These are phyloP conservation scores for Kluyveromyces nonfermentans DNA, from an alignment of 805 yeast genomes.

Conservation along the genomic window DNA sequence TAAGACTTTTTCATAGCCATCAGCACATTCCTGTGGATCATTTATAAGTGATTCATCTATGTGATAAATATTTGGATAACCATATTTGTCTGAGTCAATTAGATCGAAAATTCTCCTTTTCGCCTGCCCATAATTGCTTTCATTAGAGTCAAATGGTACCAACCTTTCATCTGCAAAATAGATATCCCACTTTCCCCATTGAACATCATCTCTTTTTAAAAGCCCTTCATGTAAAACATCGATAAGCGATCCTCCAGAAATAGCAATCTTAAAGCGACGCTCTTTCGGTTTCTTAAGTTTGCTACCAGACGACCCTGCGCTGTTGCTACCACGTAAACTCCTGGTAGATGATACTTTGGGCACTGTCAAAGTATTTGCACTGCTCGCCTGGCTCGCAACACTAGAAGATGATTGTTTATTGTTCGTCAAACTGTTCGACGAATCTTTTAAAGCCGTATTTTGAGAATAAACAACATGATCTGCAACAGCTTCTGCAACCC, in stretches of 20 bases:
- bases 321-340: conserved; percentile 5
- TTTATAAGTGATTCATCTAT: conserved; percentile 66
- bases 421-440: neutral
- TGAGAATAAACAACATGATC: conserved; percentile 90
- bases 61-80: conserved; percentile 67
- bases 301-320: conserved; percentile 11
- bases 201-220: conserved; percentile 61
- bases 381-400: conserved; percentile 8
- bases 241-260: conserved; percentile 88
- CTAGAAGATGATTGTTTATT: conserved; percentile 6
- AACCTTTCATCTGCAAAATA: conserved; percentile 94
- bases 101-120: conserved; percentile 72
- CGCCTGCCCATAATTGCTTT: conserved; percentile 85
- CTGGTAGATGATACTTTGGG: conserved; percentile 6
- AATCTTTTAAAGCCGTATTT: conserved; percentile 36
- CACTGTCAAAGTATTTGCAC: conserved; percentile 5
- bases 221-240: conserved; percentile 83
- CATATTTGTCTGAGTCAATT: conserved; percentile 26
- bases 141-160: conserved; percentile 75
- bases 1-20: conserved; percentile 76
- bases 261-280: conserved; percentile 77
- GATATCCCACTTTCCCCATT: conserved; percentile 92
- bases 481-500: conserved; percentile 94
- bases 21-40: conserved; percentile 91
- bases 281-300: conserved; percentile 48